Base-by-base conservation (phyloP, 108 stramenopile species). In the Bacterosira constricta region DNA sequence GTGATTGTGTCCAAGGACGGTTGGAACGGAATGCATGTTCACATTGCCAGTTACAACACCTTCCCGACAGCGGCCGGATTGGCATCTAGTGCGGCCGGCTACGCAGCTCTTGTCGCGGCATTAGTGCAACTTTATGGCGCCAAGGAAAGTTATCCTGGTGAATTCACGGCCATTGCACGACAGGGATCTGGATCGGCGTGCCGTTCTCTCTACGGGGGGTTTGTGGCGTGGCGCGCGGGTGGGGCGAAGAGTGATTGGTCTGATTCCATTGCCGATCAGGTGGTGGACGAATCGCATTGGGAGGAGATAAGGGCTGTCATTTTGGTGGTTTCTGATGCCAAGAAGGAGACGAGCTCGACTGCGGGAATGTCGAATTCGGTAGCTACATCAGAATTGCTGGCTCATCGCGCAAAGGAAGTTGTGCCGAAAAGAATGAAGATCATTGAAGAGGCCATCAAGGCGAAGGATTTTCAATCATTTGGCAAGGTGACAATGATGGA, bases 1-100 rank as follows among this genome's bases (percentile, higher is more conserved):
- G 70, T 92, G 3, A 8, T 91, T n/a, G 85, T 92, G 30, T 62
- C 75, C 13, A 86, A 87, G 25, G 76, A 42, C 20, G 96, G 96
- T 39, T 92, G 90, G 93, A 67, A 82, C 25, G 66, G 77, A 17
- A 63, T 85, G 73, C 63, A 85, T 30, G 81, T 98, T 26, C 97
- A 96, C 70, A 90, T 99, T 45, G 85, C 83, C 11, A 86, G 85
- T 20, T 89, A 92, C 76, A 99, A 99, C 71, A 97, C 96, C 47
- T 99, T 99, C 75, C 98, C 98, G 1, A 99, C 98, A 3, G 97
- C 97, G 4, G 98, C 97, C 5, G 96, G 97, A 35, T 86, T 98
- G 81, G 97, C 95, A 12, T 89, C 89, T 53, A 88, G 89, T 65
- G 97, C 98, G 0, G 97, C 97, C 3, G 96, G 96, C 50, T 93